Percentiles rank a stretch among this genome's conserved stretches.
Evolutionary conservation across 768 basidiomycete genomes (phyloP).

Genomic region (Nidularia pulvinata): DNA sequence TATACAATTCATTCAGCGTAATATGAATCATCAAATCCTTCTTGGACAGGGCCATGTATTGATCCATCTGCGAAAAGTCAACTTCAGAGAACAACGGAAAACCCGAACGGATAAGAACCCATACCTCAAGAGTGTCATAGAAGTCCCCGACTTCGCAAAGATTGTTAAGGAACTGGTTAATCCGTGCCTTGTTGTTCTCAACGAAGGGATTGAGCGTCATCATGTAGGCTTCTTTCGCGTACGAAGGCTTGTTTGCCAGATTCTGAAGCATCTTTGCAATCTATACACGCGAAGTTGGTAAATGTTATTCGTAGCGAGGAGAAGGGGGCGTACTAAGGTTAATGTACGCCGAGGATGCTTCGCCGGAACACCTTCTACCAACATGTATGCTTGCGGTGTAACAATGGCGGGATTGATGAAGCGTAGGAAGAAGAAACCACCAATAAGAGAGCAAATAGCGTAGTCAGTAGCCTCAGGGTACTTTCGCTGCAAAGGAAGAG

Average conservation of each 20-base stretch:
- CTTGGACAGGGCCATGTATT: slow-evolving; percentile 99
- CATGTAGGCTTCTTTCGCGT: slow-evolving; percentile 99
- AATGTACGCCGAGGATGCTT: slow-evolving; percentile 97
- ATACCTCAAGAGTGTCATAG: slow-evolving; percentile 96
- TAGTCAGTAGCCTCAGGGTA: slow-evolving; percentile 99
- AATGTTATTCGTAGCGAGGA: not conserved
- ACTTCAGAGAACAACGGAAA: not conserved
- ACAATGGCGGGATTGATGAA: slow-evolving; percentile 99
- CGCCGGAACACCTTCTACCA: slow-evolving; percentile 96
- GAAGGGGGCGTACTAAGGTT: slow-evolving; percentile 54
- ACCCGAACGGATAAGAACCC: slow-evolving; percentile 10
- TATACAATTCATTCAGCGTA: slow-evolving; percentile 98
- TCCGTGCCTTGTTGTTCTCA: slow-evolving; percentile 97
- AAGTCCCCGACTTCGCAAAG: slow-evolving; percentile 99
- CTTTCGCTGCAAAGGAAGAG: slow-evolving; percentile 66
- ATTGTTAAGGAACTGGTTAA: slow-evolving; percentile 96
- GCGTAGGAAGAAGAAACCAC: slow-evolving; percentile 99
- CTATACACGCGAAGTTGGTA: slow-evolving; percentile 33
- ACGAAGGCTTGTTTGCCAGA: slow-evolving; percentile 97
- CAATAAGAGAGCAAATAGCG: slow-evolving; percentile 97
- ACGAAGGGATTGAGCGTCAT: slow-evolving; percentile 98
- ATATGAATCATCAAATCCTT: slow-evolving; percentile 99
- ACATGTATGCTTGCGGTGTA: slow-evolving; percentile 99
- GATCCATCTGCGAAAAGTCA: slow-evolving; percentile 78
- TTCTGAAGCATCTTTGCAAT: slow-evolving; percentile 99